Conservation (phyloP, 345 rosid genomes). For the Triadica sebifera region DNA sequence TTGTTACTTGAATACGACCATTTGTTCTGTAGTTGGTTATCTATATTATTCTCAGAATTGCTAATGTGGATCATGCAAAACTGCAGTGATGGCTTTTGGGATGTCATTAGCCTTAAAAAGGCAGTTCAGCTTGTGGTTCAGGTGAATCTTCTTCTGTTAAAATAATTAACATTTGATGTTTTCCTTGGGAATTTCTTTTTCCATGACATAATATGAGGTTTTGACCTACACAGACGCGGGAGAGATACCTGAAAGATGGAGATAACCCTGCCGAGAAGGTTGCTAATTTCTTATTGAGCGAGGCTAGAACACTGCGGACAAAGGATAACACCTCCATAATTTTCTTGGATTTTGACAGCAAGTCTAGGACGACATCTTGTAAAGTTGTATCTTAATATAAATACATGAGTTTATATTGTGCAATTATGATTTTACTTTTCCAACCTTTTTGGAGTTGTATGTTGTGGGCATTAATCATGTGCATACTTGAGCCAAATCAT, state of each 20-base stretch:
- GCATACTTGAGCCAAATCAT: neutral
- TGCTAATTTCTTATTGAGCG: constrained; percentile 68
- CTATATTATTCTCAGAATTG: neutral
- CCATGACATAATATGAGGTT: neutral
- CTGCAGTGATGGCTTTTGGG: constrained; percentile 96
- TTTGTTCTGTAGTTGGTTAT: neutral
- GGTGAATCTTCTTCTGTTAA: constrained; percentile 40
- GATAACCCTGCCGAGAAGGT: constrained; percentile 66
- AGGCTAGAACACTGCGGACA: constrained; percentile 82
- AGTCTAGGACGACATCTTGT: constrained; percentile 38
- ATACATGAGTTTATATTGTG: neutral
- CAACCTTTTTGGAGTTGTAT: neutral
- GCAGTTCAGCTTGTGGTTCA: constrained; percentile 67
- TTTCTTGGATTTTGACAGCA: constrained; percentile 67
- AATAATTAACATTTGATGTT: neutral
- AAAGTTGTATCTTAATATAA: constrained; percentile 41
- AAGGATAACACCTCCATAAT: constrained; percentile 92
- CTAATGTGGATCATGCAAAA: constrained; percentile 1
- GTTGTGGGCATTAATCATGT: neutral
- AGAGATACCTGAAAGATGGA: constrained; percentile 32
- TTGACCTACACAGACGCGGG: constrained; percentile 45
- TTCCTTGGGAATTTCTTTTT: neutral
- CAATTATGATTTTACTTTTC: neutral
- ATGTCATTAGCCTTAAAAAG: constrained; percentile 69
- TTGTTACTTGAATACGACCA: neutral